phyloP scores from a whole-genome alignment of 805 yeast species.

The Cyberlindnera subsufficiens region DNA sequence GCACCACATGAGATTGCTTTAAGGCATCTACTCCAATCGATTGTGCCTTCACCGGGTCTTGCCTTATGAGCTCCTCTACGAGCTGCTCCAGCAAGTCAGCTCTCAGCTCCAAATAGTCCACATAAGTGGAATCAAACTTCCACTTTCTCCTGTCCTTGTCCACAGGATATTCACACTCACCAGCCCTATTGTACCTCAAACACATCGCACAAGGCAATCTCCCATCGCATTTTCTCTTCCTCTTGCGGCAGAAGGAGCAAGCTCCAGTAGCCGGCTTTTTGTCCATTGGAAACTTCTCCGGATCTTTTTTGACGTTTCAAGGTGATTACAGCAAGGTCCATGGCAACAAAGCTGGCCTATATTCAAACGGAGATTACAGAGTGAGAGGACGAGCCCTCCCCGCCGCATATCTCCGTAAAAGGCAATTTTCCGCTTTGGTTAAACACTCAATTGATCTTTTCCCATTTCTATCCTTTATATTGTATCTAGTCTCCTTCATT shows the following conservation, averaged over 20 bases:
- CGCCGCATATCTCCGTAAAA: no score
- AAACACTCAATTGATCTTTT: no score
- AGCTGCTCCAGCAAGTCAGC: constrained; percentile 24
- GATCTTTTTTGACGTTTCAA: no score
- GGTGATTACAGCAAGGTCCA: no score
- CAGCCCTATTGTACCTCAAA: not conserved
- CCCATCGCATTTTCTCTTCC: not conserved
- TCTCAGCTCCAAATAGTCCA: constrained; percentile 26
- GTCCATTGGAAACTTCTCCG: no score
- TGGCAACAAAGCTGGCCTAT: no score
- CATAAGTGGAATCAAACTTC: constrained; percentile 27
- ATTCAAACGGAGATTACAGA: no score
- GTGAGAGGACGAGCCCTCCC: no score
- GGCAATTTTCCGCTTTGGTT: no score
- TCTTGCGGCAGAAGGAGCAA: not conserved
- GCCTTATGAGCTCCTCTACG: constrained; percentile 20
- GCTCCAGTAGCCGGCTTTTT: not conserved
- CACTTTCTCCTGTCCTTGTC: constrained; percentile 24
- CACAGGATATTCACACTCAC: constrained; percentile 20
- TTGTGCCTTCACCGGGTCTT: constrained; percentile 15
- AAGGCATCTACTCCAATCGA: constrained; percentile 8
- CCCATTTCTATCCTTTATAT: no score
- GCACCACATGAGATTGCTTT: not conserved
- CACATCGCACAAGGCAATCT: not conserved
- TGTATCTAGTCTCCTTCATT: no score